Conservation (phyloP, 352 stramenopile genomes). For the Peronosclerospora sorghi region DNA sequence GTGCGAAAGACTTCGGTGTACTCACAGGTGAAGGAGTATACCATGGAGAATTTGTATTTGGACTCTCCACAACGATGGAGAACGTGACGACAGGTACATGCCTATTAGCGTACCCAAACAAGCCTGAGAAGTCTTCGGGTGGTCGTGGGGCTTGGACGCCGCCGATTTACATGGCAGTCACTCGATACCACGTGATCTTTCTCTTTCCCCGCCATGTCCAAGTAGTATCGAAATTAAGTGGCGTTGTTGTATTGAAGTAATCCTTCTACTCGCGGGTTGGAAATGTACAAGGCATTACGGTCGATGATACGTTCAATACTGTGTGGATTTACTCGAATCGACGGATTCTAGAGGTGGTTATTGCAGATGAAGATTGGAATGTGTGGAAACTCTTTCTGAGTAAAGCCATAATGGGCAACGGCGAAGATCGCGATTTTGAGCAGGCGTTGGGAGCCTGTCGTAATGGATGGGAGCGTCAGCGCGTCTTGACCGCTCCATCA, state of each 20-base stretch:
- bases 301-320: conserved; percentile 73
- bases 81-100: conserved; percentile 71
- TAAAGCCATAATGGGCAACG: conserved; percentile 60
- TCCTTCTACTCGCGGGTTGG: conserved; percentile 68
- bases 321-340: conserved; percentile 78
- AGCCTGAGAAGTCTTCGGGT: conserved; percentile 32
- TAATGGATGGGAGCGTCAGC: conserved; percentile 69
- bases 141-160: conserved; percentile 34
- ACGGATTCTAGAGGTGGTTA: conserved; percentile 67
- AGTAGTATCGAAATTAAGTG: conserved; percentile 81
- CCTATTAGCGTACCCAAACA: conserved; percentile 59
- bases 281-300: conserved; percentile 45
- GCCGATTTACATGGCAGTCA: conserved; percentile 80
- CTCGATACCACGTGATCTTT: conserved; percentile 88
- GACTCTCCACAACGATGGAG: conserved; percentile 58
- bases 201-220: conserved; percentile 74
- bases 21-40: conserved; percentile 86
- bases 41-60: conserved; percentile 81
- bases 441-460: conserved; percentile 78
- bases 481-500: conserved; percentile 82
- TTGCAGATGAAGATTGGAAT: conserved; percentile 84
- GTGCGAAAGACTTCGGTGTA: conserved; percentile 83
- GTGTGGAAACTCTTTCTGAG: conserved; percentile 89
- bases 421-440: conserved; percentile 82
- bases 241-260: conserved; percentile 79